Base-by-base conservation (phyloP, 306 rosid genomes). In the Begonia fuchsioides region DNA sequence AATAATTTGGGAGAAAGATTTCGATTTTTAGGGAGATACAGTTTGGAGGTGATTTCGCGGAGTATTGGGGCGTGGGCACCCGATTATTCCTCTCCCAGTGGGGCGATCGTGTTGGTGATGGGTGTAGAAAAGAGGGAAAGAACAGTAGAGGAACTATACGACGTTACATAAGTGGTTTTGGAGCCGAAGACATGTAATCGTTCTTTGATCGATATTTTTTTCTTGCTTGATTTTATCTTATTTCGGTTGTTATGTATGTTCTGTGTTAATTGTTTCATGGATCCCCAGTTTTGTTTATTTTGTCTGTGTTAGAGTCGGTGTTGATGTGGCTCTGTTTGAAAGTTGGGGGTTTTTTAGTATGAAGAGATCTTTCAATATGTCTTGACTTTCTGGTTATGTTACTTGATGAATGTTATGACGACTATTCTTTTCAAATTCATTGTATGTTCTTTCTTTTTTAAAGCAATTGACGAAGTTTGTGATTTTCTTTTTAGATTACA, bases 181-280 rank as follows among this genome's bases (percentile, higher is more conserved):
- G 53, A 77, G 54, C 63, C 55, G 47, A 58, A 80, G 86, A 79
- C 76, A 70, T 54, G 81, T 62, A 56, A 72, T 70, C 49, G 60
- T 57, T 64, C 57, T 16, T 12, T 52, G 26, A 56, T 65, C 73
- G 59, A 73, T 69, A 78, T 66, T 58, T 66, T 58, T 12, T 39
- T 59, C 54, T 59, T 53, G 47, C 9, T 16, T 56, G 54, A 12
- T 61, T 16, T 59, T 0, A 12, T 65, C 20, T 26, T 48, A 16
- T 32, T 43, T 47, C 20, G 49, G 46, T 54, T 10, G 26, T 55
- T 52, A 26, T 35, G 26, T 52, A 16, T 51, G 50, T 26, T 26
- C 35, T 26, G 35, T 26, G 5, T 26, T 5, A 26, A 26, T 26
- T 26, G 35, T 26, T 26, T 26, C 35, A 26, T 26, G 35, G 35